Evolutionary conservation across 139 green algal species (phyloP).

Genomic region (Chlamydomonas sp.): DNA sequence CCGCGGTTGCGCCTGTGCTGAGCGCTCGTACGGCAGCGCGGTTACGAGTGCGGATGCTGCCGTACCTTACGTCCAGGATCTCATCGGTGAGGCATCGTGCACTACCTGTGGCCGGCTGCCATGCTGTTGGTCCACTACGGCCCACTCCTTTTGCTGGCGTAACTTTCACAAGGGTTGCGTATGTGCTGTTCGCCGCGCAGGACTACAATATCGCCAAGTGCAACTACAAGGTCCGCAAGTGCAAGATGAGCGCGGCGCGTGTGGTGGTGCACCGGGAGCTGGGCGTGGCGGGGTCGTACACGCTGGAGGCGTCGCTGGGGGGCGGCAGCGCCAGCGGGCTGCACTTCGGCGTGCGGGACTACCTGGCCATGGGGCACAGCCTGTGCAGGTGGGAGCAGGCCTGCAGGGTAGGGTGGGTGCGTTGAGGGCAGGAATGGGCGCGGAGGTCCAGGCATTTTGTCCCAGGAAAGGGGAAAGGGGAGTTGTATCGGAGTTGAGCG

Average conservation of each 20-base stretch:
- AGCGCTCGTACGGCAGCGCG: conserved; percentile 33
- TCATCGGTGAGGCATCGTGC: conserved; percentile 24
- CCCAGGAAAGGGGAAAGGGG: too few species aligned
- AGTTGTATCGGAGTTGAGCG: too few species aligned
- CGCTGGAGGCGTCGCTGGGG: conserved; percentile 51
- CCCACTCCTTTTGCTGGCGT: too few species aligned
- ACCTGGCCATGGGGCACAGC: conserved; percentile 43
- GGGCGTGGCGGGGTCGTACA: conserved; percentile 53
- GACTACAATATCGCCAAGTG: conserved; percentile 46
- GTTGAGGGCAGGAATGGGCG: background rate
- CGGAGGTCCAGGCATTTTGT: too few species aligned
- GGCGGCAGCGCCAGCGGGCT: conserved; percentile 9
- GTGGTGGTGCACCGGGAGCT: conserved; percentile 49
- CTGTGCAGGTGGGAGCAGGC: conserved; percentile 46
- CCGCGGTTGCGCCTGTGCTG: background rate
- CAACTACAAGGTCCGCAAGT: conserved; percentile 47
- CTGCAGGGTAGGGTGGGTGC: background rate
- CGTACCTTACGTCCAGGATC: conserved; percentile 47
- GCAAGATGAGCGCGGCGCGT: conserved; percentile 44
- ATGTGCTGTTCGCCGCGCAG: background rate
- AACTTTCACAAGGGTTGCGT: too few species aligned
- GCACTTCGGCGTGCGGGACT: conserved; percentile 53
- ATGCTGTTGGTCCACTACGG: background rate
- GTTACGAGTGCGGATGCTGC: conserved; percentile 59
- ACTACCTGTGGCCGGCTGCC: background rate